Base-by-base conservation (phyloP, 768 basidiomycete species). In the Kondoa subrosea region DNA sequence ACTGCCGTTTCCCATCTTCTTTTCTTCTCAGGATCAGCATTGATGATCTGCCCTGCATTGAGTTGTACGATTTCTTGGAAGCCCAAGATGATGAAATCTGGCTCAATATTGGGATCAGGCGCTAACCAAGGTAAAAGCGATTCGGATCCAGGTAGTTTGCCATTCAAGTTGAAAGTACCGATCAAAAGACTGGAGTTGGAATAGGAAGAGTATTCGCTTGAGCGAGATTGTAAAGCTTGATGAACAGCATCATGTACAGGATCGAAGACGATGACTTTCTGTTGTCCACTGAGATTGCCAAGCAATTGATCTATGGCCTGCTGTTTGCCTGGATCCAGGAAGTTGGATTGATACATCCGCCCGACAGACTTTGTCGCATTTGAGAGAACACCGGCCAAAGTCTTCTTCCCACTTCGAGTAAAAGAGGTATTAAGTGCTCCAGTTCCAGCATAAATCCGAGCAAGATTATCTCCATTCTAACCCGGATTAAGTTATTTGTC, bases 61-160 rank as follows among this genome's bases (percentile, higher is more conserved):
- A 99, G 82, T 2, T 91, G 91, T 0, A 99, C 95, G 65, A 99
- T 91, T 77, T 99, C 95, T 77, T 99, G 92, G 76, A 96, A 95
- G 1, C 88, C 89, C 31, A 96, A 80, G 26, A 85, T 85, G 75
- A 93, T 86, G 70, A 97, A 84, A 74, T 96, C 91, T 3, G 91
- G 91, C 15, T 75, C 74, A 29, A 67, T 65, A 2, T 33, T 71
- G 71, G 57, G 88, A 88, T 83, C 78, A 30, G 93, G 92, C 76
- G 90, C 93, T 57, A 99, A 77, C 93, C 93, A 97, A 1, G 90
- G 84, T 21, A 88, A 75, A 30, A 97, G 78, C 0, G 88, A 86
- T 78, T 91, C 93, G 14, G 83, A n/a, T 4, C 73, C 84, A 29
- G 87, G 87, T 63, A 84, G 80, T 84, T 89, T 74, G 60, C 91